Conservation (phyloP, 75 land plant genomes). For the Pseudotsuga menziesii region DNA sequence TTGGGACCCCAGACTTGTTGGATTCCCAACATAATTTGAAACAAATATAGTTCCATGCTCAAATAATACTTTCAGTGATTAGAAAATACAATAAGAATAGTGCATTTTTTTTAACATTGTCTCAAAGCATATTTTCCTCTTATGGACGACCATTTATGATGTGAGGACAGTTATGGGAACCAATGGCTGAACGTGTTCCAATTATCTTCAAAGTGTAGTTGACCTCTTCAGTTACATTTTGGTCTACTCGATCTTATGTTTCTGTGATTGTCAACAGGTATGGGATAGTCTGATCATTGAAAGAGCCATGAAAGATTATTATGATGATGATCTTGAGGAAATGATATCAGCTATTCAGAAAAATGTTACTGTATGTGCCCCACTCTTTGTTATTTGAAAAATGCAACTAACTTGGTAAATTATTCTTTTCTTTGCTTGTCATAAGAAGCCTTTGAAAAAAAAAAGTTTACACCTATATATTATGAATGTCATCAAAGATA, state of each 20-base stretch:
- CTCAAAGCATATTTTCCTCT: too few relatives aligned
- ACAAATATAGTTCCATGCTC: too few relatives aligned
- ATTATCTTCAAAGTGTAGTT: too few relatives aligned
- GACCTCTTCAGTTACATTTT: too few relatives aligned
- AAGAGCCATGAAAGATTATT: constrained; percentile 29
- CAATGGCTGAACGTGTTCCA: neutral
- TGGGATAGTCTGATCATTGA: constrained; percentile 56
- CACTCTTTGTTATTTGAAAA: neutral
- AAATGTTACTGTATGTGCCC: constrained; percentile 48
- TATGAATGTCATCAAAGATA: neutral
- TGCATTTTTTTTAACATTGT: too few relatives aligned
- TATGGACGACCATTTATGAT: neutral
- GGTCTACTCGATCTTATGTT: too few relatives aligned
- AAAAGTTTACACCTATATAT: neutral
- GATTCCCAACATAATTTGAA: too few relatives aligned
- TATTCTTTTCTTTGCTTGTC: neutral
- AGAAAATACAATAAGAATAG: too few relatives aligned
- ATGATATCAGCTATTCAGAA: constrained; percentile 34
- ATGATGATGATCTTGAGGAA: constrained; percentile 14
- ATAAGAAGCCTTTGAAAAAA: neutral
- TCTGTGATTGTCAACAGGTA: constrained; percentile 20
- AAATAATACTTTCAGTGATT: too few relatives aligned
- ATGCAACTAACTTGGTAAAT: neutral
- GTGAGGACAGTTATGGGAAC: neutral
- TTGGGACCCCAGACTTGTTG: too few relatives aligned